A percentile compares a stretch with the other conserved stretches of the same genome.
Evolutionary conservation across 2,329 filamentous ascomycete species (phyloP).

Genomic region (Verticillium tricorpus): DNA sequence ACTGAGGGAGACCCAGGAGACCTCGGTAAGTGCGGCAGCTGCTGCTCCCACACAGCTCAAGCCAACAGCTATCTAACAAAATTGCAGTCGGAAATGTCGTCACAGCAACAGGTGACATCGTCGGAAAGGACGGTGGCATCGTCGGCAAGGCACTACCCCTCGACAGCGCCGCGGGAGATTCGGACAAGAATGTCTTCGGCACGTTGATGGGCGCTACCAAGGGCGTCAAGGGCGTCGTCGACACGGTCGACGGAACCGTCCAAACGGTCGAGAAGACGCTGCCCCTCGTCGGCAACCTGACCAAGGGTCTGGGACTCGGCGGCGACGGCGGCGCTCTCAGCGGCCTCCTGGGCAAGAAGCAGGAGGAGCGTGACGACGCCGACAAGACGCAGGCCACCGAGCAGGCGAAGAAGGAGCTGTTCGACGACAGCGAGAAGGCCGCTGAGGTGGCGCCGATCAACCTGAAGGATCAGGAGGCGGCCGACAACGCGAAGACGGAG

Average conservation of each 20-base stretch:
- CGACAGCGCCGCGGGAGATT: slow-evolving; percentile 33
- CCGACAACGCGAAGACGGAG: slow-evolving; percentile 5
- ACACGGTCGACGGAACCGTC: slow-evolving; percentile 14
- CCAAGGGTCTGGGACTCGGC: slow-evolving; percentile 12
- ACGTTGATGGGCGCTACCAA: slow-evolving; percentile 20
- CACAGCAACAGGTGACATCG: slow-evolving; percentile 27
- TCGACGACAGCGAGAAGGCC: slow-evolving; percentile 8
- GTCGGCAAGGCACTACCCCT: slow-evolving; percentile 33
- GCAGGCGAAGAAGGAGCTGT: slow-evolving; percentile 13
- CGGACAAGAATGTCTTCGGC: slow-evolving; percentile 18
- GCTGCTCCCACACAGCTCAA: neutral
- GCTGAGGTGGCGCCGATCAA: slow-evolving; percentile 13
- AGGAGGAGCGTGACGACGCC: slow-evolving; percentile 4
- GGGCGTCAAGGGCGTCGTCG: slow-evolving; percentile 15
- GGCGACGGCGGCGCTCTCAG: slow-evolving; percentile 7
- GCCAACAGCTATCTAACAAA: neutral
- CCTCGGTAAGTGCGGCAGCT: slow-evolving; percentile 15
- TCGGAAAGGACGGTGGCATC: slow-evolving; percentile 32
- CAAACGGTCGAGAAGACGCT: slow-evolving; percentile 18
- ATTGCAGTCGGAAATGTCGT: slow-evolving; percentile 30
- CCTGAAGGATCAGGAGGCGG: slow-evolving; percentile 9
- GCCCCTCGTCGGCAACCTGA: slow-evolving; percentile 12
- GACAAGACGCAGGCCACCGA: slow-evolving; percentile 9
- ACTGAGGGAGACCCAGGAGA: slow-evolving; percentile 34
- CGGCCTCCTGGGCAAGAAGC: slow-evolving; percentile 9